Base-by-base conservation (phyloP, 2,329 filamentous ascomycete species). In the Clonostachys chloroleuca region DNA sequence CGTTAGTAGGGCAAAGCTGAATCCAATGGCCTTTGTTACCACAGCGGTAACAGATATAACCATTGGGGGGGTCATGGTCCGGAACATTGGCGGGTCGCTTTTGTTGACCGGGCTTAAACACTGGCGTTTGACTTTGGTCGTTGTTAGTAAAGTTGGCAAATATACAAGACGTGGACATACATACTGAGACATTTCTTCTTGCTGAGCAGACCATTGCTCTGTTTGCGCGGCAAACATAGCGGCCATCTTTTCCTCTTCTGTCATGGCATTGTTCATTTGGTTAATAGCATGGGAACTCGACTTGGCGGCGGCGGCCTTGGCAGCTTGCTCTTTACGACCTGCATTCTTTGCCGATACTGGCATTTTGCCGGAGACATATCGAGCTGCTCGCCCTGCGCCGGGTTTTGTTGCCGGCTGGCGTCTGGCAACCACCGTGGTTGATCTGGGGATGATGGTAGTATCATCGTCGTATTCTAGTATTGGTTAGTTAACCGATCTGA, bases 11-110 rank as follows among this genome's bases (percentile, higher is more conserved):
- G 61, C 94, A 99, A 45, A 89, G 82, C 70, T 97, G 92, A 52
- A 99, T 99, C 92, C 92, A 99, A 66, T 99, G 94, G n/a, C 92
- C 94, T 71, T 96, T 96, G 66, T 96, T 87, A 51, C 91, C 88
- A 68, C 94, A 99, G 44, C 94, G 86, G 64, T 96, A 96, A 70
- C 94, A 99, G 51, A 96, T 86, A 66, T 99, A 99, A 46, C 92
- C 92, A 46, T 88, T 87, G 2, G 94, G 94, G 3, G 94, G 92
- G 42, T 94, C 90, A 61, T 96, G 92, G 57, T 95, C 92, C 5
- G 94, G 94, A 30, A 95, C 87, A 54, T 89, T 88, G 48, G 80
- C 75, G 5, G 81, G 78, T 54, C 83, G 78, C 60, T 94, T 94
- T 43, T 68, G 62, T 43, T 68, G 62, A 12, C 80, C 80, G 18